phyloP scores from a whole-genome alignment of 176 grass and related monocot genomes.

The Ensete ventricosum region DNA sequence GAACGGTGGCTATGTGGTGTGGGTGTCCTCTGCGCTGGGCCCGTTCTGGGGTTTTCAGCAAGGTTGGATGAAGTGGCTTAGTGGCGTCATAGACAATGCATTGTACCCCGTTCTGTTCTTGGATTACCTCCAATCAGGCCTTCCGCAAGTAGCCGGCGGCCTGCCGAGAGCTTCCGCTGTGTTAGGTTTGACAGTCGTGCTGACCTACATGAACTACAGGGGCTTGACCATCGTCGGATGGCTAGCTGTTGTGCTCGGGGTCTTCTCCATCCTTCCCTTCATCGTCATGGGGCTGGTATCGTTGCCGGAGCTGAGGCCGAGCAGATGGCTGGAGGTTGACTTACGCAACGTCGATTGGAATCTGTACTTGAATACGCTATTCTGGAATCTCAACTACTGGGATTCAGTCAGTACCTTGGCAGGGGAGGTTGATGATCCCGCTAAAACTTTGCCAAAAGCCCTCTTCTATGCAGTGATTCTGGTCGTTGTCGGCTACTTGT shows the following conservation, averaged over 20 bases:
- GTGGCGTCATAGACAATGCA: conserved; percentile 85
- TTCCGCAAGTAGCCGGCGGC: conserved; percentile 52
- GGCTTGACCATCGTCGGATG: conserved; percentile 64
- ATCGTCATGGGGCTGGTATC: conserved; percentile 74
- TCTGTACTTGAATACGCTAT: conserved; percentile 78
- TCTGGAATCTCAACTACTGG: conserved; percentile 98
- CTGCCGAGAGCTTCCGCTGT: conserved; percentile 48
- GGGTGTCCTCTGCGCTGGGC: conserved; percentile 74
- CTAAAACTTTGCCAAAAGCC: conserved; percentile 62
- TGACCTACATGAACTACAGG: conserved; percentile 92
- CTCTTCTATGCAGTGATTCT: conserved; percentile 70
- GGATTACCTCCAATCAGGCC: conserved; percentile 67
- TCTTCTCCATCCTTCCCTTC: conserved; percentile 77
- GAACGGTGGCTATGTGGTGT: conserved; percentile 81
- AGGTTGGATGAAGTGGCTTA: conserved; percentile 95
- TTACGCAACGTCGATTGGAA: conserved; percentile 61
- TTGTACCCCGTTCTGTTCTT: conserved; percentile 85
- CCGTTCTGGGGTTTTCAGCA: conserved; percentile 94
- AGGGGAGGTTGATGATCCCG: conserved; percentile 78
- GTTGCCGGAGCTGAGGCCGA: conserved; percentile 47
- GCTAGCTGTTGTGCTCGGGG: conserved; percentile 63
- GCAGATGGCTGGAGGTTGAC: conserved; percentile 42
- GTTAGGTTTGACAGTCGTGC: conserved; percentile 42
- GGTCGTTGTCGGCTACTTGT: conserved; percentile 57
- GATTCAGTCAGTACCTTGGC: conserved; percentile 91